phyloP scores from a whole-genome alignment of 768 basidiomycete genomes.

The Pulveroboletus frians region DNA sequence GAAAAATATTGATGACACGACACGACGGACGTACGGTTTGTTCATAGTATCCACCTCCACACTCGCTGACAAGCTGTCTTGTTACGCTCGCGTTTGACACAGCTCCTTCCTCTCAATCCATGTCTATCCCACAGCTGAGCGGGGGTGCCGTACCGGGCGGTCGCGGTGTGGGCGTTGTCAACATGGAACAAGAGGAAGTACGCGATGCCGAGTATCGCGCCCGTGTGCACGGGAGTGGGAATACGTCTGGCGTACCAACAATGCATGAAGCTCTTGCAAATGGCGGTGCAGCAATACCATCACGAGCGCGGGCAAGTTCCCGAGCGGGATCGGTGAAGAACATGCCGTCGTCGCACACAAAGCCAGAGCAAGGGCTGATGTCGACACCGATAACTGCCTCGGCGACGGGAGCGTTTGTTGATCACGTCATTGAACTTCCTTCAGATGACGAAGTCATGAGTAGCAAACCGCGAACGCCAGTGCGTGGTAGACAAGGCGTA shows the following conservation, averaged over 20 bases:
- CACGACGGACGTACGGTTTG: constrained; percentile 13
- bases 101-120: constrained; percentile 7
- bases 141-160: constrained; percentile 29
- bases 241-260: neutral
- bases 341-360: constrained; percentile 4
- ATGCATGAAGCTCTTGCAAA: neutral
- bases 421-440: constrained; percentile 22
- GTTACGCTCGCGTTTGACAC: neutral
- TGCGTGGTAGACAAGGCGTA: neutral
- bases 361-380: neutral
- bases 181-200: constrained; percentile 20
- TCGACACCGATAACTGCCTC: neutral
- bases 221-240: neutral
- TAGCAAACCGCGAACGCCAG: neutral
- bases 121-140: neutral
- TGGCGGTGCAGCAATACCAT: neutral
- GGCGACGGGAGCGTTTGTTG: constrained; percentile 12
- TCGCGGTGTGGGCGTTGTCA: constrained; percentile 22
- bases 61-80: neutral
- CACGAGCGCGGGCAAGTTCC: neutral
- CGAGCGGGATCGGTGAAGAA: constrained; percentile 9
- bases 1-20: constrained; percentile 31
- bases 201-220: constrained; percentile 13
- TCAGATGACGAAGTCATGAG: constrained; percentile 7
- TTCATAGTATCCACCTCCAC: neutral